Conservation (phyloP, 1,284 basidiomycete genomes). For the Ceratobasidium sp. region DNA sequence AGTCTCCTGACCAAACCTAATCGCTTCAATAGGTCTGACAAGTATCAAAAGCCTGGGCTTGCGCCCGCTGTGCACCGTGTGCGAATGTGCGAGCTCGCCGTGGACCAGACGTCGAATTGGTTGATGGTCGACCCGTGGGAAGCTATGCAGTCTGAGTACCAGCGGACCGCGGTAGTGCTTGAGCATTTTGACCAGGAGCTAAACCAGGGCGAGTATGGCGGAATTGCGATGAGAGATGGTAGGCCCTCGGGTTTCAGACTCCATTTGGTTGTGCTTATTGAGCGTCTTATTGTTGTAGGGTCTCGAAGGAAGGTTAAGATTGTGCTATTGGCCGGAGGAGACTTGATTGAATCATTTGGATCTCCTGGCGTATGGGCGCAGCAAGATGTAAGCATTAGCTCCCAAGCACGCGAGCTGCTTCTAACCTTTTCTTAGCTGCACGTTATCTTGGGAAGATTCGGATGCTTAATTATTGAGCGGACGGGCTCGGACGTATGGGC, state of each 20-base stretch:
- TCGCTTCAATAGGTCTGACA: constrained; percentile 52
- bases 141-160: constrained; percentile 88
- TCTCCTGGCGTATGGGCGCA: constrained; percentile 99
- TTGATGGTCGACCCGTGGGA: constrained; percentile 98
- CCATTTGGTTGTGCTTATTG: too few relatives aligned
- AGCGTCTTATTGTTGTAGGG: constrained; percentile 24
- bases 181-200: constrained; percentile 96
- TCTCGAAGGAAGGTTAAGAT: constrained; percentile 53
- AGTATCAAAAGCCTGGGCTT: constrained; percentile 60
- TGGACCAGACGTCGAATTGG: constrained; percentile 54
- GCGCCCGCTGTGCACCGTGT: constrained; percentile 58
- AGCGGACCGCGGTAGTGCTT: constrained; percentile 94
- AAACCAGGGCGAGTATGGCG: constrained; percentile 77
- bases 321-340: constrained; percentile 96
- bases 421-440: constrained; percentile 63
- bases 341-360: constrained; percentile 97
- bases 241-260: constrained; percentile 2
- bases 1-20: background rate
- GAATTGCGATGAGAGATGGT: constrained; percentile 57
- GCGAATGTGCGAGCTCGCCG: constrained; percentile 60
- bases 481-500: constrained; percentile 70
- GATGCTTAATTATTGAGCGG: constrained; percentile 68
- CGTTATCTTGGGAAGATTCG: constrained; percentile 67
- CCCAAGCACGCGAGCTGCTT: background rate
- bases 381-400: constrained; percentile 74